Conservation (phyloP, 305 asterid species). For the Ilex paraguariensis region DNA sequence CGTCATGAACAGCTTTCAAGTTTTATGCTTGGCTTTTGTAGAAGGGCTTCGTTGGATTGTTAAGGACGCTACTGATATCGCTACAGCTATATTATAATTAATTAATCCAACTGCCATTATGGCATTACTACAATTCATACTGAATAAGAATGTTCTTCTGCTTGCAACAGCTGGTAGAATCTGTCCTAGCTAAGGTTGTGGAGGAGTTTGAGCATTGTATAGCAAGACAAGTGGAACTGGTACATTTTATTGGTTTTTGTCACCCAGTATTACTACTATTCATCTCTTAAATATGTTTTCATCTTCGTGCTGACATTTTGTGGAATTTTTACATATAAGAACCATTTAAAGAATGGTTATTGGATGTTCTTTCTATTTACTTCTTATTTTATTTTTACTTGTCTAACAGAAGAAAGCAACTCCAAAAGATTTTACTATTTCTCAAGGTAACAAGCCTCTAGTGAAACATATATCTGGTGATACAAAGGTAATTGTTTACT, state of each 20-base stretch:
- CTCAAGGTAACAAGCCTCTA: constrained; percentile 32
- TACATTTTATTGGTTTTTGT: constrained; percentile 22
- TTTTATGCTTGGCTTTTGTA: too few relatives aligned
- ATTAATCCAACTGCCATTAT: too few relatives aligned
- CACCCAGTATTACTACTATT: not conserved
- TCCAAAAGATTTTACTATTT: constrained; percentile 32
- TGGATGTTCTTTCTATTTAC: too few relatives aligned
- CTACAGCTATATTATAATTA: too few relatives aligned
- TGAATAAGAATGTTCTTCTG: constrained; percentile 16
- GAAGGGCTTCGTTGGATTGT: too few relatives aligned
- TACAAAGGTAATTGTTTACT: constrained; percentile 32
- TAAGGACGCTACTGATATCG: not conserved
- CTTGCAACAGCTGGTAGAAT: constrained; percentile 74
- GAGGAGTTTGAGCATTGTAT: constrained; percentile 82
- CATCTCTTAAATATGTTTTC: constrained; percentile 3
- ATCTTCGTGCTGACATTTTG: not conserved
- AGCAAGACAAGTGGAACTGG: constrained; percentile 60
- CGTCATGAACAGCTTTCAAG: too few relatives aligned
- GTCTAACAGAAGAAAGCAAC: constrained; percentile 47
- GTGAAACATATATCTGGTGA: constrained; percentile 29
- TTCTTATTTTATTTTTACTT: not conserved
- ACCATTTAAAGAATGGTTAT: too few relatives aligned
- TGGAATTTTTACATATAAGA: too few relatives aligned
- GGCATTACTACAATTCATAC: not conserved
- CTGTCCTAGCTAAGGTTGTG: constrained; percentile 73